phyloP scores from a whole-genome alignment of 768 basidiomycete species.

The Calocybe cyanea region DNA sequence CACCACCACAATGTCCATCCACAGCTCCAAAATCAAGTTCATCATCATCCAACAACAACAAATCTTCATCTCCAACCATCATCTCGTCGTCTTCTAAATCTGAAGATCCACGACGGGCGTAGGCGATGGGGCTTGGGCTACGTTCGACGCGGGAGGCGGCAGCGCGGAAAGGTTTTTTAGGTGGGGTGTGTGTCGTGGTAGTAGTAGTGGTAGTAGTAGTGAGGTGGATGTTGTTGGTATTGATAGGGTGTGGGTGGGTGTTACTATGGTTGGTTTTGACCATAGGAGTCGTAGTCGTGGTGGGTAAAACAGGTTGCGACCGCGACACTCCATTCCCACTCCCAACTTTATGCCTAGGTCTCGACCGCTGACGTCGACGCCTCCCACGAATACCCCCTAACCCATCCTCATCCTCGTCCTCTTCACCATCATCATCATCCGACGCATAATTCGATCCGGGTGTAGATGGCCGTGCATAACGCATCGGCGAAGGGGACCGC shows the following conservation, averaged over 20 bases:
- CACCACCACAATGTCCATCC: background rate
- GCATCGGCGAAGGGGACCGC: slow-evolving; percentile 30
- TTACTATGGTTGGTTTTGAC: no score
- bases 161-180: no score
- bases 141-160: background rate
- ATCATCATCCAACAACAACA: background rate
- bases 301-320: no score
- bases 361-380: no score
- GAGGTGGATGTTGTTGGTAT: no score
- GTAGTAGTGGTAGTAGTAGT: no score
- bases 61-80: background rate
- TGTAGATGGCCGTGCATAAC: slow-evolving; percentile 29
- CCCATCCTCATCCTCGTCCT: background rate
- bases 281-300: no score
- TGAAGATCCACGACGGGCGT: background rate
- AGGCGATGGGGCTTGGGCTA: background rate
- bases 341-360: no score
- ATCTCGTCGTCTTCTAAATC: no score
- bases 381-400: background rate
- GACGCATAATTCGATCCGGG: background rate
- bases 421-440: background rate
- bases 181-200: no score
- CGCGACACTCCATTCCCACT: no score
- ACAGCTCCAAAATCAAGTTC: background rate
- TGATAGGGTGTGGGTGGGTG: no score